Evolutionary conservation across 208 protist species (phyloP).

Genomic region (Endotrypanum monterogeii): DNA sequence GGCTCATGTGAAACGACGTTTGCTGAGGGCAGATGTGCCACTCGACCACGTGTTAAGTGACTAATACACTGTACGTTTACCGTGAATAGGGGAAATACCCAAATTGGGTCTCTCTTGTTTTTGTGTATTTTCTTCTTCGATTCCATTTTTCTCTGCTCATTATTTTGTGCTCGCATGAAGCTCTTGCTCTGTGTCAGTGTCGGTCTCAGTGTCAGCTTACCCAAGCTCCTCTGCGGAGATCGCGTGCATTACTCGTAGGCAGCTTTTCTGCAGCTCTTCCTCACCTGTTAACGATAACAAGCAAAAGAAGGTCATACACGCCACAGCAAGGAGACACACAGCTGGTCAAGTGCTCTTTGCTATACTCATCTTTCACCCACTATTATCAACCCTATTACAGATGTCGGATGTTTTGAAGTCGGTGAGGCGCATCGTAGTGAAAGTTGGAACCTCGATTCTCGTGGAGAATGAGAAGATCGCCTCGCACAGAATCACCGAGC

Average conservation of each 20-base stretch:
- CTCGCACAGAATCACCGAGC: slow-evolving; percentile 46
- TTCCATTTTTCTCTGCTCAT: not conserved
- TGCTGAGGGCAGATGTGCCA: not conserved
- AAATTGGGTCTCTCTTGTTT: not conserved
- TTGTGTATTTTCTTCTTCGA: too few relatives aligned
- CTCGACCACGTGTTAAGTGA: not conserved
- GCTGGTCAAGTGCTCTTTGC: too few relatives aligned
- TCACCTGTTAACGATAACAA: too few relatives aligned
- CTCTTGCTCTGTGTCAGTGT: not conserved
- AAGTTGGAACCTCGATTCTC: slow-evolving; percentile 68
- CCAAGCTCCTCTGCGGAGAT: too few relatives aligned
- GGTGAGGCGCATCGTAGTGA: slow-evolving; percentile 71
- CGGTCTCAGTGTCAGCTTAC: too few relatives aligned
- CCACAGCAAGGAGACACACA: too few relatives aligned
- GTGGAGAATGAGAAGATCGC: slow-evolving; percentile 46
- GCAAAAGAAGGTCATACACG: too few relatives aligned
- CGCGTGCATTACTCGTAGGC: too few relatives aligned
- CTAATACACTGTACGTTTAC: not conserved
- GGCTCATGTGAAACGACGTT: not conserved
- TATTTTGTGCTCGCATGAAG: not conserved
- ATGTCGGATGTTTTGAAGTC: slow-evolving; percentile 23
- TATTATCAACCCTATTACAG: not conserved
- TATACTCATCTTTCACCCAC: too few relatives aligned
- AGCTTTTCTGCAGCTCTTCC: too few relatives aligned
- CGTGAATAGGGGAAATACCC: not conserved